Percentiles rank a stretch among this genome's conserved stretches.
Evolutionary conservation across 2,329 filamentous ascomycete genomes (phyloP).

Genomic region (Aspergillus japonicus): DNA sequence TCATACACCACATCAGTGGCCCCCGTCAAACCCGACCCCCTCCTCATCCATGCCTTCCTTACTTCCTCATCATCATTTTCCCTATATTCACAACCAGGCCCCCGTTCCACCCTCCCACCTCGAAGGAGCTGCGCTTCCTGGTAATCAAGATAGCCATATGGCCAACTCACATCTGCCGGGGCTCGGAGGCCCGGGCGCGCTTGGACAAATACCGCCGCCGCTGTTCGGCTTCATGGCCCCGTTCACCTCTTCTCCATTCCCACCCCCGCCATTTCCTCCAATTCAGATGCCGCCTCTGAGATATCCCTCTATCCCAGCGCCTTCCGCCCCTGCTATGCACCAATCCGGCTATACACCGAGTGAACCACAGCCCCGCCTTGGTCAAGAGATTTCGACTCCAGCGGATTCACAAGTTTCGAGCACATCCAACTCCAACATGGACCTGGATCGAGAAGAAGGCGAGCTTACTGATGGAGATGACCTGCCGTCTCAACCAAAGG

Average conservation of each 20-base stretch:
- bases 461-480: conserved; percentile 71
- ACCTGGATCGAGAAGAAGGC: conserved; percentile 65
- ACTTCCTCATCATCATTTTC: conserved; percentile 25
- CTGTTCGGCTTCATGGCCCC: conserved; percentile 32
- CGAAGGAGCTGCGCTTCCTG: conserved; percentile 11
- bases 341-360: conserved; percentile 9
- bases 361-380: conserved; percentile 15
- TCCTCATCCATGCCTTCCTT: conserved; percentile 24
- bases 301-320: conserved; percentile 23
- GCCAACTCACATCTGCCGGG: conserved; percentile 33
- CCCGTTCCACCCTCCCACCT: conserved; percentile 21
- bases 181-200: conserved; percentile 24
- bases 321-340: conserved; percentile 14
- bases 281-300: conserved; percentile 26
- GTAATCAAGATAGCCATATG: conserved; percentile 26
- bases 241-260: conserved; percentile 34
- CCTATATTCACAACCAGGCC: conserved; percentile 26
- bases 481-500: neutral
- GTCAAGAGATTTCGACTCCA: conserved; percentile 10
- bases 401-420: conserved; percentile 9
- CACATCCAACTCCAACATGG: conserved; percentile 31
- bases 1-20: conserved; percentile 38
- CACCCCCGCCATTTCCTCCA: conserved; percentile 34
- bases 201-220: conserved; percentile 28
- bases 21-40: conserved; percentile 28